phyloP scores from a whole-genome alignment of 306 rosid genomes.

The Macrotyloma uniflorum region DNA sequence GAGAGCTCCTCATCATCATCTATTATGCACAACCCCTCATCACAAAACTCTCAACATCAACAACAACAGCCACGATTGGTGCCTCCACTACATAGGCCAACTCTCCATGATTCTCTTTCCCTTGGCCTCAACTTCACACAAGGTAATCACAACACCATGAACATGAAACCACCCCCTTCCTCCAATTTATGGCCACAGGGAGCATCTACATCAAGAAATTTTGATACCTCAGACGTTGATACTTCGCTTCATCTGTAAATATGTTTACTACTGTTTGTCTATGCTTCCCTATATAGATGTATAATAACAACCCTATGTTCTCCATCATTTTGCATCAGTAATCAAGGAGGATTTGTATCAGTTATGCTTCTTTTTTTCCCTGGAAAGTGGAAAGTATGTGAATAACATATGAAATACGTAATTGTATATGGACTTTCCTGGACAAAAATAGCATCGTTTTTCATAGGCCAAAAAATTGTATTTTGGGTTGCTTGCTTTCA shows the following conservation, averaged over 20 bases:
- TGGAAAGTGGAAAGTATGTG: constrained; percentile 8
- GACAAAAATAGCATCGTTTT: constrained; percentile 3
- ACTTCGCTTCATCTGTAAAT: constrained; percentile 92
- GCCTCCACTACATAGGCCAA: constrained; percentile 28
- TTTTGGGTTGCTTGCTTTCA: not conserved
- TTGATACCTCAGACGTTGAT: constrained; percentile 74
- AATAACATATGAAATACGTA: constrained; percentile 5
- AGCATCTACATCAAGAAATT: constrained; percentile 52
- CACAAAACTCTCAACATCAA: constrained; percentile 40
- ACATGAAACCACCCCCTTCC: constrained; percentile 21
- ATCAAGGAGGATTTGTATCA: constrained; percentile 29
- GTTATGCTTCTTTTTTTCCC: not conserved
- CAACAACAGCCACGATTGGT: constrained; percentile 42
- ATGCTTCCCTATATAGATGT: constrained; percentile 12
- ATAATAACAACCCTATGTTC: constrained; percentile 22
- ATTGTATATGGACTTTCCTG: not conserved
- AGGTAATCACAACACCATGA: constrained; percentile 31
- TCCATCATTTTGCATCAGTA: constrained; percentile 32
- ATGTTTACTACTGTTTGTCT: constrained; percentile 15
- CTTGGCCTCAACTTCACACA: constrained; percentile 60
- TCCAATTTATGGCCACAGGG: constrained; percentile 48
- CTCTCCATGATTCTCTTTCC: constrained; percentile 59
- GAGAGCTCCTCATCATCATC: constrained; percentile 26
- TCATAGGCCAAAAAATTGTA: not conserved
- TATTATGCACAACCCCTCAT: constrained; percentile 37